Conservation (phyloP, 2,329 filamentous ascomycete species). For the Nemania sp. region DNA sequence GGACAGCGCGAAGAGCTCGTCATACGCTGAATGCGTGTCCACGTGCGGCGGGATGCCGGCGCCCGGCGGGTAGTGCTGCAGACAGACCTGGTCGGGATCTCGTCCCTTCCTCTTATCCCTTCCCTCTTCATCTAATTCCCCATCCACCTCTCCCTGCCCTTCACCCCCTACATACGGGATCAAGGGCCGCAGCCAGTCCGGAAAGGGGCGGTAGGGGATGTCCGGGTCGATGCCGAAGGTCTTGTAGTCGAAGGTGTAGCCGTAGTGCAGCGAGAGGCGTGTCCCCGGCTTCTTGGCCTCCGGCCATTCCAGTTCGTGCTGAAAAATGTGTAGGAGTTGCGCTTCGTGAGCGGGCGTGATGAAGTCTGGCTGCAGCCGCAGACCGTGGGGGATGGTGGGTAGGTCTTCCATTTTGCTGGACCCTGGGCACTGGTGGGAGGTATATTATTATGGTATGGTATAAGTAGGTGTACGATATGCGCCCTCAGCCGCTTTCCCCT, state of each 20-base stretch:
- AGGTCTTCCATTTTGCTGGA: slow-evolving; percentile 25
- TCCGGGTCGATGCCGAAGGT: slow-evolving; percentile 57
- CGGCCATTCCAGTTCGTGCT: slow-evolving; percentile 51
- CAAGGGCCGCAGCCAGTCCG: slow-evolving; percentile 53
- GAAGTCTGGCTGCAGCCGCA: slow-evolving; percentile 52
- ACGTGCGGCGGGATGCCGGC: slow-evolving; percentile 64
- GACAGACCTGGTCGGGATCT: slow-evolving; percentile 59
- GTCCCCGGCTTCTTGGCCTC: slow-evolving; percentile 41
- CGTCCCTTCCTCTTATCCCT: slow-evolving; percentile 19
- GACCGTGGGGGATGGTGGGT: slow-evolving; percentile 40
- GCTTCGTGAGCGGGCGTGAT: slow-evolving; percentile 50
- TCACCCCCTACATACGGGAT: slow-evolving; percentile 48
- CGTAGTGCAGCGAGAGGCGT: slow-evolving; percentile 57
- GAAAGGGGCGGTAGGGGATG: slow-evolving; percentile 54
- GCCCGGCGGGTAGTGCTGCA: slow-evolving; percentile 62
- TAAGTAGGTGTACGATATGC: too few relatives aligned
- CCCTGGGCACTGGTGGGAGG: neutral
- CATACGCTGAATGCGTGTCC: slow-evolving; percentile 56
- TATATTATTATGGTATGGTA: too few relatives aligned
- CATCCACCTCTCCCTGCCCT: neutral
- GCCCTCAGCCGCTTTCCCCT: too few relatives aligned
- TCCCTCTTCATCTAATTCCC: neutral
- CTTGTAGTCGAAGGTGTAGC: slow-evolving; percentile 62
- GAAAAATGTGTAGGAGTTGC: slow-evolving; percentile 49
- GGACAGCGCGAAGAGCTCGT: slow-evolving; percentile 36